Conservation (phyloP, 2,329 filamentous ascomycete genomes). For the Gnomoniopsis smithogilvyi region DNA sequence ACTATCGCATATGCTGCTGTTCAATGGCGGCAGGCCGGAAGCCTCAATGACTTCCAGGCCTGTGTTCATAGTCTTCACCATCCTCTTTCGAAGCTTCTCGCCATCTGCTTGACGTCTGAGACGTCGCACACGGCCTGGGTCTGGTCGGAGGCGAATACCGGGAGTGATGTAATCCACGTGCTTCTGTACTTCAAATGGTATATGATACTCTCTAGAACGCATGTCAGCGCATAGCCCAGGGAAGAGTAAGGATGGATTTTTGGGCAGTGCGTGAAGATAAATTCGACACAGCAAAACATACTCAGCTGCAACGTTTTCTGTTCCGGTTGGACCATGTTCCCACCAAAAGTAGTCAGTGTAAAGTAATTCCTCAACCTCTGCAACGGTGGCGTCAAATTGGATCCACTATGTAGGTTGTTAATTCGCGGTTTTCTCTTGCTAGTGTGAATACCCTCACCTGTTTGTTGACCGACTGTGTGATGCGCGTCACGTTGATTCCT, state of each 20-base stretch:
- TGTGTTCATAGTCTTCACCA: conserved; percentile 12
- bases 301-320: conserved; percentile 33
- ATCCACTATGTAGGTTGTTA: conserved; percentile 34
- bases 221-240: too few species aligned
- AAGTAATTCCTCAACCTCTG: conserved; percentile 36
- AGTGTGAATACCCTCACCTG: conserved; percentile 24
- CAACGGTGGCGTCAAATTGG: conserved; percentile 36
- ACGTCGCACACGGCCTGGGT: conserved; percentile 9
- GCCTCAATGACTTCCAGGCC: background rate
- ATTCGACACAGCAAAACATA: too few species aligned
- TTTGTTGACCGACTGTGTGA: conserved; percentile 22
- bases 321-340: conserved; percentile 33
- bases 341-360: conserved; percentile 37
- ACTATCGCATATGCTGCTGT: conserved; percentile 4
- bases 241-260: too few species aligned
- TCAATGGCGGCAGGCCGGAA: conserved; percentile 3
- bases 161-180: conserved; percentile 54
- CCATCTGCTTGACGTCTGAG: conserved; percentile 12
- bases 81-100: conserved; percentile 11
- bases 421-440: conserved; percentile 15
- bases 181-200: conserved; percentile 39
- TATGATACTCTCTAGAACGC: conserved; percentile 34
- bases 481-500: conserved; percentile 17
- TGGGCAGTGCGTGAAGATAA: too few species aligned
- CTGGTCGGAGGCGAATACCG: conserved; percentile 41